phyloP scores from a whole-genome alignment of 179 eudicot species.

The Amaranthus tricolor region DNA sequence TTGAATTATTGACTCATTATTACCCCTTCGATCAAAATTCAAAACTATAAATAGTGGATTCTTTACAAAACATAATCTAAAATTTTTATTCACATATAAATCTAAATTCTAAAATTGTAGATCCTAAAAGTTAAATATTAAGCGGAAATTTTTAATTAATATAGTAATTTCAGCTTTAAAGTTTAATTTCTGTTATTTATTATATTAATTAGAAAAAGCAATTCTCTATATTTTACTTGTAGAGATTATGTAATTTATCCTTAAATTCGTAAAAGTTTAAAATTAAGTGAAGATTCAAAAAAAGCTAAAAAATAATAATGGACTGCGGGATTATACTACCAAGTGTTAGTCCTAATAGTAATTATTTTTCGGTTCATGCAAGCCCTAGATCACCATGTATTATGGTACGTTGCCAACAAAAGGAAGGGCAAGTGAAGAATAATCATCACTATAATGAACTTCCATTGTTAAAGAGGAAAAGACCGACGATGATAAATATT shows the following conservation, averaged over 20 bases:
- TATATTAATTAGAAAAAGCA: too few species aligned
- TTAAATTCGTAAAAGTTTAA: too few species aligned
- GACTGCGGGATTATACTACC: constrained; percentile 33
- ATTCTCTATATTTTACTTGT: too few species aligned
- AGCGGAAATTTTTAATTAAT: too few species aligned
- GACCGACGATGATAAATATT: constrained; percentile 48
- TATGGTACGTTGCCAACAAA: constrained; percentile 12
- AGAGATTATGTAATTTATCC: too few species aligned
- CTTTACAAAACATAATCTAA: constrained; percentile 1
- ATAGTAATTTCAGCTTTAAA: too few species aligned
- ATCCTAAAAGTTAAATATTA: too few species aligned
- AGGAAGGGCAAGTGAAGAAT: constrained; percentile 20
- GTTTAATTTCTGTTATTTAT: too few species aligned
- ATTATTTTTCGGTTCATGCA: constrained; percentile 12
- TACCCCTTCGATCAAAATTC: neutral
- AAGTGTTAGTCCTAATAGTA: constrained; percentile 19
- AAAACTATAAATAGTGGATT: neutral
- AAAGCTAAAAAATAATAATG: constrained; percentile 17
- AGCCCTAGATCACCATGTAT: constrained; percentile 16
- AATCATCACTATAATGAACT: constrained; percentile 9
- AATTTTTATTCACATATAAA: constrained; percentile 3
- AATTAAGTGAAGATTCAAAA: too few species aligned
- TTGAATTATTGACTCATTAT: constrained; percentile 26
- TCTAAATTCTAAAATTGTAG: too few species aligned
- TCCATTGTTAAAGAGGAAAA: constrained; percentile 46